phyloP scores from a whole-genome alignment of 2,329 filamentous ascomycete genomes.

The Xylariaceae sp. region DNA sequence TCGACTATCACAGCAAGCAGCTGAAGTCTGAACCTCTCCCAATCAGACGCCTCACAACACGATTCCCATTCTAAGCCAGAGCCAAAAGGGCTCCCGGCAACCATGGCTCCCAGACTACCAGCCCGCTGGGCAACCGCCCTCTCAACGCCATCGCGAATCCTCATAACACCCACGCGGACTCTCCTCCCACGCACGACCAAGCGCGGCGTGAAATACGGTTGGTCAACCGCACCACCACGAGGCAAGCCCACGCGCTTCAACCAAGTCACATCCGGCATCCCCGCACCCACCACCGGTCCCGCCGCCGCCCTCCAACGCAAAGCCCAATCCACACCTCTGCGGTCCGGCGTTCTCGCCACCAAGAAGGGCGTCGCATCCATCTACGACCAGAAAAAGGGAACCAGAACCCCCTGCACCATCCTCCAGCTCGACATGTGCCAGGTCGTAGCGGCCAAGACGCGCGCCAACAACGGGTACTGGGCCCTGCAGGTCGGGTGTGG shows the following conservation, averaged over 20 bases:
- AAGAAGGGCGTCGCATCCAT: slow-evolving; percentile 97
- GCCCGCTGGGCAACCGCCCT: slow-evolving; percentile 42
- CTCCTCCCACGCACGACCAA: slow-evolving; percentile 43
- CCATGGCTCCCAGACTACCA: slow-evolving; percentile 45
- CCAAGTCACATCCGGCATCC: slow-evolving; percentile 53
- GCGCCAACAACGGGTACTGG: slow-evolving; percentile 80
- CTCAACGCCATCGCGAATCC: slow-evolving; percentile 29
- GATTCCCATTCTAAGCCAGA: no score
- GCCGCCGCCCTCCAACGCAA: slow-evolving; percentile 58
- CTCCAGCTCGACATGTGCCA: slow-evolving; percentile 91
- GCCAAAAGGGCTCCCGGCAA: slow-evolving; percentile 24
- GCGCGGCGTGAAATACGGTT: slow-evolving; percentile 56
- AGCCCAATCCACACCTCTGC: slow-evolving; percentile 57
- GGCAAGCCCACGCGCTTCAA: slow-evolving; percentile 58
- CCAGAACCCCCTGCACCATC: slow-evolving; percentile 81
- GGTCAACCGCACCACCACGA: slow-evolving; percentile 52
- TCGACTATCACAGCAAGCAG: not conserved
- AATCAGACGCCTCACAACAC: no score
- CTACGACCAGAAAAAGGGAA: slow-evolving; percentile 68
- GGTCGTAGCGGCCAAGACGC: slow-evolving; percentile 82
- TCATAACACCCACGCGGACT: slow-evolving; percentile 32
- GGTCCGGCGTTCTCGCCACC: slow-evolving; percentile 77
- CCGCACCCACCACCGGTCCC: slow-evolving; percentile 53
- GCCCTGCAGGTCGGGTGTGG: slow-evolving; percentile 87
- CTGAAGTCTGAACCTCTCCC: not conserved